These are phyloP conservation scores for Fusarium tjaetaba DNA, from an alignment of 2,329 filamentous ascomycete genomes.

Conservation along the genomic window DNA sequence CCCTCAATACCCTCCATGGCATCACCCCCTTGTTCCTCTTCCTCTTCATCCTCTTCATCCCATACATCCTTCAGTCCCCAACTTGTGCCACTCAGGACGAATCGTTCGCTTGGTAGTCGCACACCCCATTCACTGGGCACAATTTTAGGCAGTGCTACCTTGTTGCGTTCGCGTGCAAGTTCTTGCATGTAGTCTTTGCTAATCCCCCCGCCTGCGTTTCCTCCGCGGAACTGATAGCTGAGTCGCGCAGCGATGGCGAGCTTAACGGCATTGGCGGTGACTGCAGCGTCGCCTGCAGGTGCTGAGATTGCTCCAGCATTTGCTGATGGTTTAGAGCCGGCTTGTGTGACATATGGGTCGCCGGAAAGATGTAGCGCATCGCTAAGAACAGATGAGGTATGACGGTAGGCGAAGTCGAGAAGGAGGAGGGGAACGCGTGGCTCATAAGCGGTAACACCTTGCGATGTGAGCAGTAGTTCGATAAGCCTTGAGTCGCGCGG, in stretches of 20 bases:
- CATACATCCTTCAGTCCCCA: slow-evolving; percentile 72
- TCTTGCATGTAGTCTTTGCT: slow-evolving; percentile 82
- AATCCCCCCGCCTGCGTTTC: slow-evolving; percentile 62
- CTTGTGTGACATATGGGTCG: slow-evolving; percentile 72
- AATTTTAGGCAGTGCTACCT: slow-evolving; percentile 70
- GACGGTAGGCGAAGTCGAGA: slow-evolving; percentile 87
- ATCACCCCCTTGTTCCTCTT: slow-evolving; percentile 54
- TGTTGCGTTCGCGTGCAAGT: slow-evolving; percentile 77
- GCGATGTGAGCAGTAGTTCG: slow-evolving; percentile 80
- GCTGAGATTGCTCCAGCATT: slow-evolving; percentile 59
- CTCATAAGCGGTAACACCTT: slow-evolving; percentile 83
- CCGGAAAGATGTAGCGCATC: slow-evolving; percentile 76
- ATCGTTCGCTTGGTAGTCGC: slow-evolving; percentile 72
- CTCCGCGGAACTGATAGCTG: slow-evolving; percentile 73
- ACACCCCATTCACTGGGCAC: slow-evolving; percentile 74
- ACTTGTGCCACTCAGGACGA: slow-evolving; percentile 71
- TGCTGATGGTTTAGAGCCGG: slow-evolving; percentile 62
- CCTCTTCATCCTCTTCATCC: slow-evolving; percentile 59
- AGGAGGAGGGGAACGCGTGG: slow-evolving; percentile 84
- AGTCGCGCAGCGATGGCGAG: slow-evolving; percentile 77
- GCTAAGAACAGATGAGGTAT: slow-evolving; percentile 76
- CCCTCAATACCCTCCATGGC: slow-evolving; percentile 61
- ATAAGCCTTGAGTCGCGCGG: slow-evolving; percentile 83
- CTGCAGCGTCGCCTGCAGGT: slow-evolving; percentile 62
- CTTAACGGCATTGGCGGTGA: slow-evolving; percentile 73